These are phyloP conservation scores for Holtermanniella nyarrowii DNA, from an alignment of 768 basidiomycete species.

Conservation along the genomic window DNA sequence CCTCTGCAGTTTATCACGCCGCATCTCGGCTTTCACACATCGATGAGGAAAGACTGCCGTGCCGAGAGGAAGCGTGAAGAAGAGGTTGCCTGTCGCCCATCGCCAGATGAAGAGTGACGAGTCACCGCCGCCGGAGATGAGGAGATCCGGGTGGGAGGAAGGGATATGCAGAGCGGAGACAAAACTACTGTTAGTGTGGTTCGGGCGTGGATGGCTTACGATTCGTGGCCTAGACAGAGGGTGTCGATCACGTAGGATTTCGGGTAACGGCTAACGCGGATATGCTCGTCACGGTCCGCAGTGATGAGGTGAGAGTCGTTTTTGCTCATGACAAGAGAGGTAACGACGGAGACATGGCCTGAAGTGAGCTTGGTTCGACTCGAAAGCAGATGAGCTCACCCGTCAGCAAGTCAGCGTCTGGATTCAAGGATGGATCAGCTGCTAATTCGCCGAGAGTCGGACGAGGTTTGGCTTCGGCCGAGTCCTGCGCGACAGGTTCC, in stretches of 20 bases:
- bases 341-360: constrained; percentile 83
- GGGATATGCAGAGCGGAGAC: constrained; percentile 68
- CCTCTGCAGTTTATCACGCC: constrained; percentile 26
- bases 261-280: constrained; percentile 82
- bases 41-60: constrained; percentile 43
- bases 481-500: constrained; percentile 34
- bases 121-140: constrained; percentile 88
- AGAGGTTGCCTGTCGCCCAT: constrained; percentile 46
- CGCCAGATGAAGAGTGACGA: constrained; percentile 49
- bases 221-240: constrained; percentile 65
- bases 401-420: constrained; percentile 33
- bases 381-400: constrained; percentile 8
- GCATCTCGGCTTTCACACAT: constrained; percentile 38
- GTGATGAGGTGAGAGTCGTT: constrained; percentile 68
- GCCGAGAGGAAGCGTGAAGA: constrained; percentile 49
- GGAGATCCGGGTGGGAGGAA: constrained; percentile 41
- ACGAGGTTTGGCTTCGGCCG: constrained; percentile 18
- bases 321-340: constrained; percentile 55
- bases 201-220: constrained; percentile 46
- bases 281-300: constrained; percentile 90
- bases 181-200: constrained; percentile 48
- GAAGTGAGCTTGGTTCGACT: constrained; percentile 13
- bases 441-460: constrained; percentile 20
- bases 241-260: constrained; percentile 74
- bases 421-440: constrained; percentile 37